These are phyloP conservation scores for Hanseniaspora mollemarum DNA, from an alignment of 805 yeast species.

Conservation along the genomic window DNA sequence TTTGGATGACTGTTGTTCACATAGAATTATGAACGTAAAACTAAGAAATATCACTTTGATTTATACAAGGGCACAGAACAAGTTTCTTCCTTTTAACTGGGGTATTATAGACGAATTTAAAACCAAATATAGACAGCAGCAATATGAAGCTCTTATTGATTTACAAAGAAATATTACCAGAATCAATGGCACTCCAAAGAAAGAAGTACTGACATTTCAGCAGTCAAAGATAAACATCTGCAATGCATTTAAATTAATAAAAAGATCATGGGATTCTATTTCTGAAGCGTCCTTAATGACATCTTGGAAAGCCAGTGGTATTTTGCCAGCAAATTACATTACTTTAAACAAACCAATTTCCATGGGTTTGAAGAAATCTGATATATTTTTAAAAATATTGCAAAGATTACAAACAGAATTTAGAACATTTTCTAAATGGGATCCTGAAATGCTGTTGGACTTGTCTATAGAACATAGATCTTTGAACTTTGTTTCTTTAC, in stretches of 20 bases:
- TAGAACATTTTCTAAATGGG: slow-evolving; percentile 49
- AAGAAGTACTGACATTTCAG: slow-evolving; percentile 24
- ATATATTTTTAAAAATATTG: slow-evolving; percentile 34
- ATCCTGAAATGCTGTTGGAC: slow-evolving; percentile 42
- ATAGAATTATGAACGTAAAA: slow-evolving; percentile 44
- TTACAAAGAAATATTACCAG: slow-evolving; percentile 24
- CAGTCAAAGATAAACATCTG: slow-evolving; percentile 42
- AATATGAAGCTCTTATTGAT: slow-evolving; percentile 35
- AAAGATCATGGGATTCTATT: slow-evolving; percentile 43
- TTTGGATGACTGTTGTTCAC: slow-evolving; percentile 52
- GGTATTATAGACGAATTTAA: slow-evolving; percentile 55
- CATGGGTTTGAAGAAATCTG: slow-evolving; percentile 30
- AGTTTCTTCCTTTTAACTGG: slow-evolving; percentile 51
- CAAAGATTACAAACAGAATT: slow-evolving; percentile 36
- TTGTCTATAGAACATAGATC: slow-evolving; percentile 36
- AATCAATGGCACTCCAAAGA: slow-evolving; percentile 17
- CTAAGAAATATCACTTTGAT: slow-evolving; percentile 35
- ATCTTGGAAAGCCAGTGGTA: slow-evolving; percentile 37
- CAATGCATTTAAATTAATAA: slow-evolving; percentile 48
- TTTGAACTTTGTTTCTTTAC: slow-evolving; percentile 43
- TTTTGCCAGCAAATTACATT: slow-evolving; percentile 30
- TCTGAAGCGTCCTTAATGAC: slow-evolving; percentile 32
- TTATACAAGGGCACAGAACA: slow-evolving; percentile 32
- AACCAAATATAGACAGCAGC: slow-evolving; percentile 46
- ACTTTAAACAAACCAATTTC: slow-evolving; percentile 25